Conservation (phyloP, 345 rosid genomes). For the Hibiscus tridactylites region DNA sequence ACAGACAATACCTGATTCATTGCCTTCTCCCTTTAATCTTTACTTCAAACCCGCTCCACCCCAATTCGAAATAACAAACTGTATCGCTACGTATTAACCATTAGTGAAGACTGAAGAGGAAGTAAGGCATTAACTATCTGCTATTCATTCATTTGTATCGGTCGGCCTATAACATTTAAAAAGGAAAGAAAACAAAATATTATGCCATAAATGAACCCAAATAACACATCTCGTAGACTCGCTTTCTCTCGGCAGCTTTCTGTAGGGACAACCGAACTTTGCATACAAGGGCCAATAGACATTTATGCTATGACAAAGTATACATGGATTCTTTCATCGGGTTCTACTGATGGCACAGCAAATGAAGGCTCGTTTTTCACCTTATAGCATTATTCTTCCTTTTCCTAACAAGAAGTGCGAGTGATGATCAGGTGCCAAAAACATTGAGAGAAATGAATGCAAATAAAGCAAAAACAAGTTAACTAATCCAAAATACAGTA, state of each 20-base stretch:
- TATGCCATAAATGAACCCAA: not conserved
- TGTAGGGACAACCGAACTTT: slow-evolving; percentile 18
- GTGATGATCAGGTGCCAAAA: not conserved
- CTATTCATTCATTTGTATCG: not conserved
- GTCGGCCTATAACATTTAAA: too few relatives aligned
- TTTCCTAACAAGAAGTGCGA: slow-evolving; percentile 23
- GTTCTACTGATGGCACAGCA: slow-evolving; percentile 7
- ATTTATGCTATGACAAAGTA: slow-evolving; percentile 4
- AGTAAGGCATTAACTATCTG: not conserved
- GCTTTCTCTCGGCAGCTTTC: slow-evolving; percentile 9
- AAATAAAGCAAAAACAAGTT: not conserved
- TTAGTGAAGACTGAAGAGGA: not conserved
- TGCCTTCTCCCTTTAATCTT: not conserved
- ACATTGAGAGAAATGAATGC: not conserved
- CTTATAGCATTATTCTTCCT: slow-evolving; percentile 19
- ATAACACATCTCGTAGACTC: slow-evolving; percentile 9
- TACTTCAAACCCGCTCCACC: not conserved
- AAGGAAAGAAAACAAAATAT: not conserved
- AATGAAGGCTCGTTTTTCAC: not conserved
- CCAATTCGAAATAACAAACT: not conserved
- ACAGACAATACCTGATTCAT: not conserved
- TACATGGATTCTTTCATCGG: slow-evolving; percentile 18
- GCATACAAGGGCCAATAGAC: slow-evolving; percentile 15
- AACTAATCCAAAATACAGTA: not conserved
- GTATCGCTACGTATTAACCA: not conserved